phyloP scores from a whole-genome alignment of 805 yeast species.

The Ogataea philodendri region DNA sequence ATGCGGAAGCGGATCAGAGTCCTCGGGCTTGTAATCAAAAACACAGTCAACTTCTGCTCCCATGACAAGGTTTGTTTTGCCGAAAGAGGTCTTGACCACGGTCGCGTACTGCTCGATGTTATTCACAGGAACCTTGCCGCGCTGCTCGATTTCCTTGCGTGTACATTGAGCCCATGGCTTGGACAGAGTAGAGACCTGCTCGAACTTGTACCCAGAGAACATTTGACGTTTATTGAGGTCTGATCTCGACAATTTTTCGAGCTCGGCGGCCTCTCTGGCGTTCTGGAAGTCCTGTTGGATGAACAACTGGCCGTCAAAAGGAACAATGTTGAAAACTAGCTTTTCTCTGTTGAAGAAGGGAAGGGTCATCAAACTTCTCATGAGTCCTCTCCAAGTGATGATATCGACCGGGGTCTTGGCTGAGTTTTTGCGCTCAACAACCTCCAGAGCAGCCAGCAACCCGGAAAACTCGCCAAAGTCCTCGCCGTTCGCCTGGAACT shows the following conservation, averaged over 20 bases:
- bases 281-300: slow-evolving; percentile 44
- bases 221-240: slow-evolving; percentile 41
- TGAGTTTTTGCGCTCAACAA: slow-evolving; percentile 50
- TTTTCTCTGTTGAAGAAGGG: slow-evolving; percentile 59
- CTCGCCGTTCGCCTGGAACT: slow-evolving; percentile 53
- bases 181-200: slow-evolving; percentile 68
- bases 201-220: slow-evolving; percentile 84
- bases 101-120: slow-evolving; percentile 76
- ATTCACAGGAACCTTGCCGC: slow-evolving; percentile 59
- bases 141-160: slow-evolving; percentile 63
- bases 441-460: slow-evolving; percentile 52
- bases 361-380: slow-evolving; percentile 68
- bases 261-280: slow-evolving; percentile 32
- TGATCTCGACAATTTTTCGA: slow-evolving; percentile 31
- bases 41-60: slow-evolving; percentile 95
- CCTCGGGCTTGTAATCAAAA: slow-evolving; percentile 68
- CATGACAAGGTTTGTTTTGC: slow-evolving; percentile 60
- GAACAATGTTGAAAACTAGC: slow-evolving; percentile 59
- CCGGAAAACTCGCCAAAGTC: slow-evolving; percentile 57
- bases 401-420: slow-evolving; percentile 59
- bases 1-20: slow-evolving; percentile 55
- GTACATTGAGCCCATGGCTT: slow-evolving; percentile 72
- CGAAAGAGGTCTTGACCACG: slow-evolving; percentile 84
- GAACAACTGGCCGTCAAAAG: slow-evolving; percentile 74
- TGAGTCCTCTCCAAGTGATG: slow-evolving; percentile 80